Percentiles rank a stretch among this genome's conserved stretches.
These are phyloP conservation scores for Vaccinium corymbosum DNA, from an alignment of 148 eudicot genomes.

Conservation along the genomic window DNA sequence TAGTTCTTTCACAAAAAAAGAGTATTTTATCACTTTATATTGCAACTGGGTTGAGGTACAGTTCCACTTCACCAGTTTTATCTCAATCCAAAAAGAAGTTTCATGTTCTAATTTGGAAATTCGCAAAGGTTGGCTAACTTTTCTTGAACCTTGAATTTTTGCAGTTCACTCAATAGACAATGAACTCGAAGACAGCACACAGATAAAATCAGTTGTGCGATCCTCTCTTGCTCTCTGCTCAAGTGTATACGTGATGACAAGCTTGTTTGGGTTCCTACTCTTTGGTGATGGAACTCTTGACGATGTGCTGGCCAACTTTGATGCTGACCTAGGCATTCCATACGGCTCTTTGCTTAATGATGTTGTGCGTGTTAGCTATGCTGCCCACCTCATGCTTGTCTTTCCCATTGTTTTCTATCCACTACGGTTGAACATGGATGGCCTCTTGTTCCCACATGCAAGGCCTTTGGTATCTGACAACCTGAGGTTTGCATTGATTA, in stretches of 20 bases:
- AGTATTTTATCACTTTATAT: not conserved
- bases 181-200: slow-evolving; percentile 69
- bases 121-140: slow-evolving; percentile 2
- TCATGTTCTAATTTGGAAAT: not conserved
- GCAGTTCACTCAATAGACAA: slow-evolving; percentile 80
- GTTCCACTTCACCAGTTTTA: slow-evolving; percentile 3
- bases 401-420: slow-evolving; percentile 91
- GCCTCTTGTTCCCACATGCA: slow-evolving; percentile 64
- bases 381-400: slow-evolving; percentile 82
- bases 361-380: slow-evolving; percentile 84
- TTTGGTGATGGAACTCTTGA: slow-evolving; percentile 88
- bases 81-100: not conserved
- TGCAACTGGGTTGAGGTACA: not conserved
- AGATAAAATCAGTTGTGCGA: slow-evolving; percentile 61
- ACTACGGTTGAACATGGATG: slow-evolving; percentile 72
- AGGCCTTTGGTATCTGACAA: slow-evolving; percentile 61
- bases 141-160: slow-evolving; percentile 9
- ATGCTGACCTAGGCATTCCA: slow-evolving; percentile 78
- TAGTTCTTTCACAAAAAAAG: not conserved
- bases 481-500: slow-evolving; percentile 50
- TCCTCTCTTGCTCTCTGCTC: slow-evolving; percentile 73
- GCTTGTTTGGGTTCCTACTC: slow-evolving; percentile 80
- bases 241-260: slow-evolving; percentile 69
- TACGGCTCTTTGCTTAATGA: slow-evolving; percentile 67
- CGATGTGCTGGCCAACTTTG: slow-evolving; percentile 85